These are phyloP conservation scores for Pythium aquatile DNA, from an alignment of 352 stramenopile species.

Conservation along the genomic window DNA sequence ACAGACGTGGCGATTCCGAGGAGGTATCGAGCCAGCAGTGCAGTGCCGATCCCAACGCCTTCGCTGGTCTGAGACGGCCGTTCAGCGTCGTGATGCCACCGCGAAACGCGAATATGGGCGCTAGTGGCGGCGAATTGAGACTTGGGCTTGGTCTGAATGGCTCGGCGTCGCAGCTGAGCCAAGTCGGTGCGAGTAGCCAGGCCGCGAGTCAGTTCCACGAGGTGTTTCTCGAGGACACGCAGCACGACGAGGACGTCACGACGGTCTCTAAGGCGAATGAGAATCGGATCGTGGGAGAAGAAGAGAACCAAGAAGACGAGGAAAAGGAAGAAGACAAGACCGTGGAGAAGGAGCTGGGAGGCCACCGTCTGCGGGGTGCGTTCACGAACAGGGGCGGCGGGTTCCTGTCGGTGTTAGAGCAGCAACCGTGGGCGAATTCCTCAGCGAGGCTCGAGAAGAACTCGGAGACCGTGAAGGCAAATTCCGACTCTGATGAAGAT, in stretches of 20 bases:
- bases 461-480: background rate
- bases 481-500: background rate
- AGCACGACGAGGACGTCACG: conserved; percentile 35
- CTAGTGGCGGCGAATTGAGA: conserved; percentile 15
- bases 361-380: background rate
- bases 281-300: background rate
- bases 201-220: conserved; percentile 37
- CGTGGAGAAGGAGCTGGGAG: background rate
- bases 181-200: conserved; percentile 21
- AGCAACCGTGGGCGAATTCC: conserved; percentile 1
- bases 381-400: conserved; percentile 5
- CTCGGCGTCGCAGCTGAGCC: conserved; percentile 25
- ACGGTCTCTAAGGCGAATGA: background rate
- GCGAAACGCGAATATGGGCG: background rate
- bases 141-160: conserved; percentile 34
- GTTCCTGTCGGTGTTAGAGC: conserved; percentile 14
- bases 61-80: conserved; percentile 36
- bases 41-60: conserved; percentile 61
- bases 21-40: conserved; percentile 55
- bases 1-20: conserved; percentile 18
- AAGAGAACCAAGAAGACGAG: background rate
- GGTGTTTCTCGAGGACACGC: conserved; percentile 52
- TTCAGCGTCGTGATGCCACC: conserved; percentile 18
- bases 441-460: background rate
- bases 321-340: background rate